These are phyloP conservation scores for Ormosia emarginata DNA, from an alignment of 306 rosid genomes.

Conservation along the genomic window DNA sequence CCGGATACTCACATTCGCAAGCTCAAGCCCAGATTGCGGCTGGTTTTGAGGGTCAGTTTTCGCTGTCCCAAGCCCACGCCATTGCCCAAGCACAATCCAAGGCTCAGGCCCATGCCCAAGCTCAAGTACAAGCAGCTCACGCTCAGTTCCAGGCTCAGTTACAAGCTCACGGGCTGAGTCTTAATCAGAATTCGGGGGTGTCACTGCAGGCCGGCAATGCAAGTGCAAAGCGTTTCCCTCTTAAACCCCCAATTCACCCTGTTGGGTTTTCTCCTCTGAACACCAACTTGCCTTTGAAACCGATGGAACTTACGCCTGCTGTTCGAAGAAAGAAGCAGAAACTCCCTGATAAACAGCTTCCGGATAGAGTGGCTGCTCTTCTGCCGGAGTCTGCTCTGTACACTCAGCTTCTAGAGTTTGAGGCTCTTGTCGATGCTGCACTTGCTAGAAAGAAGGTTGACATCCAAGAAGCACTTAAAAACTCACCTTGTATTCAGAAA, in stretches of 20 bases:
- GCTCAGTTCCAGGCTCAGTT: constrained; percentile 93
- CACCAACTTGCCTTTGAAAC: constrained; percentile 57
- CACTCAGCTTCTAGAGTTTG: constrained; percentile 97
- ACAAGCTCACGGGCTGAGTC: constrained; percentile 82
- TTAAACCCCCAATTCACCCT: constrained; percentile 88
- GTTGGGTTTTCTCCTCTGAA: constrained; percentile 59
- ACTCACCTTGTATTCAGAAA: constrained; percentile 82
- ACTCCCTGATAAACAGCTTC: constrained; percentile 89
- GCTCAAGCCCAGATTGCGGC: constrained; percentile 65
- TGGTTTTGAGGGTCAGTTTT: constrained; percentile 77
- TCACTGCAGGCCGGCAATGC: constrained; percentile 48
- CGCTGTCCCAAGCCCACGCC: constrained; percentile 87
- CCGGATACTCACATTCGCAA: constrained; percentile 67
- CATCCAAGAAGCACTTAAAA: constrained; percentile 94
- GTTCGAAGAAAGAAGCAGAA: constrained; percentile 89
- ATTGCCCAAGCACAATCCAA: constrained; percentile 88
- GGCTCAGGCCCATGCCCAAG: constrained; percentile 69
- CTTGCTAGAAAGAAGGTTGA: constrained; percentile 93
- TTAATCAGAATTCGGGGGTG: constrained; percentile 61
- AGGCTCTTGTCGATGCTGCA: constrained; percentile 86
- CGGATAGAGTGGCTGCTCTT: constrained; percentile 83
- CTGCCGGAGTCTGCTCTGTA: constrained; percentile 87
- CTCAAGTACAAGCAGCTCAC: constrained; percentile 42
- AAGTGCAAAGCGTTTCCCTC: constrained; percentile 59
- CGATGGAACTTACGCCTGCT: constrained; percentile 80